Percentiles rank a stretch among this genome's conserved stretches.
phyloP scores from a whole-genome alignment of 1,139 yeast genomes.

The Geotrichum macrosporum region DNA sequence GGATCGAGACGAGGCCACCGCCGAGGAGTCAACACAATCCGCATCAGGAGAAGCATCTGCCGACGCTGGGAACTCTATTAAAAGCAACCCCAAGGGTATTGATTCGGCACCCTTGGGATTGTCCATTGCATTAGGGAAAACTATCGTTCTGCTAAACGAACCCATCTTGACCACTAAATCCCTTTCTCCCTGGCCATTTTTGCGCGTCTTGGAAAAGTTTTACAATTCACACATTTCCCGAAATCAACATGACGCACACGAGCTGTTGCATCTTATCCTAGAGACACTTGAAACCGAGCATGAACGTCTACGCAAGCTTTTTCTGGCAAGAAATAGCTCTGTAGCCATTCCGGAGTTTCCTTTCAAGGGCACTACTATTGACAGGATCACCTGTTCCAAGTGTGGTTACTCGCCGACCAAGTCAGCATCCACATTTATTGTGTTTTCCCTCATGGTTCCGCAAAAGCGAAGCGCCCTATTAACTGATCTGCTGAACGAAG shows the following conservation, averaged over 20 bases:
- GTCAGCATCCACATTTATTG: constrained; percentile 58
- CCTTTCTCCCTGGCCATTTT: constrained; percentile 72
- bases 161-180: constrained; percentile 53
- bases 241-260: constrained; percentile 93
- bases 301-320: constrained; percentile 41
- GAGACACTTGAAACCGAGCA: constrained; percentile 75
- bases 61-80: neutral
- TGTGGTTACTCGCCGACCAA: constrained; percentile 65
- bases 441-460: constrained; percentile 73
- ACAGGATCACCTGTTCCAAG: constrained; percentile 62
- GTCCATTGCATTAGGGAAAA: constrained; percentile 47
- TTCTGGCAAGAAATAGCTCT: constrained; percentile 22
- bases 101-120: constrained; percentile 20
- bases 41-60: neutral
- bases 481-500: constrained; percentile 52
- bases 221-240: constrained; percentile 72
- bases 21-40: constrained; percentile 15
- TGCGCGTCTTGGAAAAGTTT: constrained; percentile 69
- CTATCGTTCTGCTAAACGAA: constrained; percentile 58
- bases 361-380: constrained; percentile 61
- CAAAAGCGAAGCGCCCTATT: constrained; percentile 49
- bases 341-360: constrained; percentile 57
- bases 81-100: constrained; percentile 7
- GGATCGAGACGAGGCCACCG: constrained; percentile 31
- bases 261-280: constrained; percentile 70